Conservation (phyloP, 768 basidiomycete genomes). For the Lentinula edodes region DNA sequence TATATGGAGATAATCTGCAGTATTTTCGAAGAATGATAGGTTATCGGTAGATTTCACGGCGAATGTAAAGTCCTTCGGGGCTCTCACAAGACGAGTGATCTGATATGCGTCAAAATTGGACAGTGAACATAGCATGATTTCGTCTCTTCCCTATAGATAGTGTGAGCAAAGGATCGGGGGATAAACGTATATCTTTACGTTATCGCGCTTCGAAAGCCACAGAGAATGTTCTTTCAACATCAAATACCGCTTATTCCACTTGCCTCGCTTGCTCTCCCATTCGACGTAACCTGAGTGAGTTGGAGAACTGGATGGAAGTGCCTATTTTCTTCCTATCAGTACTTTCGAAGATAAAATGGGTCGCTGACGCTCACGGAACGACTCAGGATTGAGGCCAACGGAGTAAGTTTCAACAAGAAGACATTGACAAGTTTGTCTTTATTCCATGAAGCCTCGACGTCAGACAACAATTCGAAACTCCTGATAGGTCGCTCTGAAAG, state of each 20-base stretch:
- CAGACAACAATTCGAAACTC: slow-evolving; percentile 76
- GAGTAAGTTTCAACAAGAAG: slow-evolving; percentile 74
- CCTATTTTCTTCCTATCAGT: slow-evolving; percentile 16
- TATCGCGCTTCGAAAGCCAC: slow-evolving; percentile 87
- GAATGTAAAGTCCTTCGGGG: slow-evolving; percentile 83
- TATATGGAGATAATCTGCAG: slow-evolving; percentile 80
- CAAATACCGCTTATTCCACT: slow-evolving; percentile 93
- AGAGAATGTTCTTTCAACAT: slow-evolving; percentile 81
- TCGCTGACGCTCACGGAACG: slow-evolving; percentile 42
- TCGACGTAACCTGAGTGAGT: slow-evolving; percentile 65
- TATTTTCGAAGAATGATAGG: slow-evolving; percentile 80
- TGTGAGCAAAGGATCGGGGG: slow-evolving; percentile 3
- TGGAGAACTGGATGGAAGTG: slow-evolving; percentile 40
- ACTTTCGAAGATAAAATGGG: neutral
- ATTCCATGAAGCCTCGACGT: slow-evolving; percentile 85
- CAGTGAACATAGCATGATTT: slow-evolving; percentile 73
- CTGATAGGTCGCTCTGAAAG: slow-evolving; percentile 81
- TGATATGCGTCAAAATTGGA: slow-evolving; percentile 87
- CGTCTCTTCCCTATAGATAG: slow-evolving; percentile 75
- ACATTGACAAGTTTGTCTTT: slow-evolving; percentile 74
- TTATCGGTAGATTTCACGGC: slow-evolving; percentile 87
- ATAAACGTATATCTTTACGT: slow-evolving; percentile 39
- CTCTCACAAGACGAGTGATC: slow-evolving; percentile 69
- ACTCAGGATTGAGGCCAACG: slow-evolving; percentile 53
- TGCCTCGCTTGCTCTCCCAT: slow-evolving; percentile 86